phyloP scores from a whole-genome alignment of 208 protist genomes.

The Acanthamoeba lenticulata region DNA sequence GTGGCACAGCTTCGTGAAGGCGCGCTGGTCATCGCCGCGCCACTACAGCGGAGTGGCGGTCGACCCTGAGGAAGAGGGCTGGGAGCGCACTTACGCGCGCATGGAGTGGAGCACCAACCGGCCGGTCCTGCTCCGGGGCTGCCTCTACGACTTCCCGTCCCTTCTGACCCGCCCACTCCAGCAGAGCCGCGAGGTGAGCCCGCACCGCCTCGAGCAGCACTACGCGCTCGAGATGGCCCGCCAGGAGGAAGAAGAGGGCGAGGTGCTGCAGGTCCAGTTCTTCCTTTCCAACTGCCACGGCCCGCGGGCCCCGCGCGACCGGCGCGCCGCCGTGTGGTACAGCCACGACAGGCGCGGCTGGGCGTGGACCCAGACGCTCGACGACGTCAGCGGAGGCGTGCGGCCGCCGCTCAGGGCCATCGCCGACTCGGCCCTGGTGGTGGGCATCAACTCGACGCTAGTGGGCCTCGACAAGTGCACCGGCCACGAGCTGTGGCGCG shows the following conservation, averaged over 20 bases:
- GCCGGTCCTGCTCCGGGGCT: not conserved
- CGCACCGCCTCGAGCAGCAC: not conserved
- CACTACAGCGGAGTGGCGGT: not conserved
- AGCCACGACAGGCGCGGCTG: not conserved
- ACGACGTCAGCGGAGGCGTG: constrained; percentile 8
- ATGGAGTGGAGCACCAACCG: constrained; percentile 17
- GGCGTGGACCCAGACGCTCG: not conserved
- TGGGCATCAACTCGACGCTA: constrained; percentile 30
- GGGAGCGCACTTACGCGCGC: not conserved
- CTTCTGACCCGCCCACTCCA: not conserved
- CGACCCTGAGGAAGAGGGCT: not conserved
- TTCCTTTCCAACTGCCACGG: not conserved
- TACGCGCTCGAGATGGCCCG: not conserved
- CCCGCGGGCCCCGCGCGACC: not conserved
- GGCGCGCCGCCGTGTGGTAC: not conserved
- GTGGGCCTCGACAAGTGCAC: constrained; percentile 20
- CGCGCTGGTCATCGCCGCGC: not conserved
- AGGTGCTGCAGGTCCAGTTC: constrained; percentile 25
- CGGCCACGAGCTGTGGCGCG: constrained; percentile 15
- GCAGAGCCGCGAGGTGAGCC: constrained; percentile 13
- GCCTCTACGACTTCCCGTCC: constrained; percentile 10
- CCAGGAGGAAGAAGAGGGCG: not conserved
- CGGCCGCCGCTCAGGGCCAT: constrained; percentile 24
- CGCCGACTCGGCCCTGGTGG: not conserved
- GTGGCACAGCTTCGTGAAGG: not conserved